These are phyloP conservation scores for Grosmannia clavigera DNA, from an alignment of 2,329 filamentous ascomycete genomes.

Conservation along the genomic window DNA sequence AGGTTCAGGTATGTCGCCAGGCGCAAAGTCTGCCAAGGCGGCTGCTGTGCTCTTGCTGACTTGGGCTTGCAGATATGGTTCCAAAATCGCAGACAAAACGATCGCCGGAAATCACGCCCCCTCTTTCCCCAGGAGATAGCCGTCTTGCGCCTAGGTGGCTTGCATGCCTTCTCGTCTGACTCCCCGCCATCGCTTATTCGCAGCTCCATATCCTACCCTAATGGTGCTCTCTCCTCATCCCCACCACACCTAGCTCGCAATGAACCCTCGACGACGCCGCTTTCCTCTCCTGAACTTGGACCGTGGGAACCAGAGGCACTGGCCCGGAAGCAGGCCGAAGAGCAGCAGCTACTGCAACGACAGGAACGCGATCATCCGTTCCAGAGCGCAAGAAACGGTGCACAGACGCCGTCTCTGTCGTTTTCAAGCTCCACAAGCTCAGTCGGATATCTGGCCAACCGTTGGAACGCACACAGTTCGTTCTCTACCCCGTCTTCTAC, in stretches of 20 bases:
- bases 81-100: conserved; percentile 88
- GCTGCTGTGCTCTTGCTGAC: not conserved
- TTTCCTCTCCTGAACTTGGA: conserved; percentile 13
- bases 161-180: conserved; percentile 39
- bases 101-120: conserved; percentile 77
- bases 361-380: not conserved
- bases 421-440: conserved; percentile 16
- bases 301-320: conserved; percentile 12
- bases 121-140: conserved; percentile 66
- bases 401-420: conserved; percentile 3
- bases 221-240: conserved; percentile 7
- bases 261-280: conserved; percentile 11
- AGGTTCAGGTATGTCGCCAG: conserved; percentile 66
- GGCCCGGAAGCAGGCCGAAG: conserved; percentile 6
- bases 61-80: conserved; percentile 70
- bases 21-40: not conserved
- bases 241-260: conserved; percentile 8
- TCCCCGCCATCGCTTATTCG: conserved; percentile 17
- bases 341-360: conserved; percentile 3
- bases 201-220: conserved; percentile 3
- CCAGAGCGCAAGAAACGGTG: not conserved
- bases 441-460: conserved; percentile 37
- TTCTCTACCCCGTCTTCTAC: conserved; percentile 34
- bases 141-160: conserved; percentile 42
- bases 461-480: conserved; percentile 41